A percentile compares a stretch with the other conserved stretches of the same genome.
Evolutionary conservation across 805 yeast genomes (phyloP).

Genomic region (Alloascoidea africana): DNA sequence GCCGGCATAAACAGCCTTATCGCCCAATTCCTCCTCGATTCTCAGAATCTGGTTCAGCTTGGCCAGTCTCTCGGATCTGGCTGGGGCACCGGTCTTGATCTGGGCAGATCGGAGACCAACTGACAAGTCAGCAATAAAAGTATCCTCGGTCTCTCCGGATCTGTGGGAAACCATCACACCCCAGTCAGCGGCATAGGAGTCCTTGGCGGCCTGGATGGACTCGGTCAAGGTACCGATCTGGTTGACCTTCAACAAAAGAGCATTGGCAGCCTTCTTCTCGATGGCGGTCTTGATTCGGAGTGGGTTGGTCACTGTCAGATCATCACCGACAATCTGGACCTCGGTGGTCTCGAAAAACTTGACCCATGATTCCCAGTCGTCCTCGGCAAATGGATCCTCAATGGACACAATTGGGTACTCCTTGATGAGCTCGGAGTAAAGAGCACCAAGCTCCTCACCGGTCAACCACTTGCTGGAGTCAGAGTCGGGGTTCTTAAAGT

Average conservation of each 20-base stretch:
- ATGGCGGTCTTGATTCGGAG: conserved; percentile 87
- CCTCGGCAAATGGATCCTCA: conserved; percentile 99
- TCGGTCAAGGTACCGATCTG: conserved; percentile 96
- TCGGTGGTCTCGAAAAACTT: conserved; percentile 66
- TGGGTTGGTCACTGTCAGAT: conserved; percentile 98
- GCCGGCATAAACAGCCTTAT: conserved; percentile 95
- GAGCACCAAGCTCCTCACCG: conserved; percentile 73
- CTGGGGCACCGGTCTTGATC: conserved; percentile 99
- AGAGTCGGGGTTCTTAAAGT: conserved; percentile 94
- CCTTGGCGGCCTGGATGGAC: conserved; percentile 93
- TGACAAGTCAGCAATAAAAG: conserved; percentile 92
- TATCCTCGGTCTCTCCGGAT: conserved; percentile 99
- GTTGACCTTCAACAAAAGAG: conserved; percentile 92
- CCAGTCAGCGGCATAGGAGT: conserved; percentile 93
- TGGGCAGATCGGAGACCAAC: conserved; percentile 98
- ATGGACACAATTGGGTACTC: conserved; percentile 96
- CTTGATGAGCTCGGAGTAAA: conserved; percentile 65
- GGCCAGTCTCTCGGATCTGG: conserved; percentile 99
- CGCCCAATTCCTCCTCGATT: conserved; percentile 97
- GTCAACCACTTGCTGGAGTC: conserved; percentile 84
- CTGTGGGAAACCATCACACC: conserved; percentile 99
- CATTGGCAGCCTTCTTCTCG: conserved; percentile 91
- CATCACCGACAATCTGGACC: conserved; percentile 94
- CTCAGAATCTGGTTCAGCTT: conserved; percentile 96
- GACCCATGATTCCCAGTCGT: conserved; percentile 98